Percentiles rank a stretch among this genome's conserved stretches.
phyloP scores from a whole-genome alignment of 805 yeast species.

The Lachancea mirantina region DNA sequence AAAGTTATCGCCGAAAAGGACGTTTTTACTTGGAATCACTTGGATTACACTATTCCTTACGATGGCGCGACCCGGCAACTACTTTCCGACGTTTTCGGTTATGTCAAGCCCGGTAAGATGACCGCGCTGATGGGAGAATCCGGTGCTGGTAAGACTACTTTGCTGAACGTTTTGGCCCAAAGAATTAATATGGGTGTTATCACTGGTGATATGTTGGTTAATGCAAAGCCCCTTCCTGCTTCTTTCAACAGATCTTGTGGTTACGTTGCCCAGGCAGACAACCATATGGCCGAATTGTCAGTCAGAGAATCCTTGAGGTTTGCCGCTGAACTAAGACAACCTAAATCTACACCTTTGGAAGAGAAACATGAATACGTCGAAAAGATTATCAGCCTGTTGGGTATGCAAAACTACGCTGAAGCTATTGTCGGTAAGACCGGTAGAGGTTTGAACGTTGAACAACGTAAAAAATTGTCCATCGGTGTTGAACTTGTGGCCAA shows the following conservation, averaged over 20 bases:
- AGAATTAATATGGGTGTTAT: slow-evolving; percentile 66
- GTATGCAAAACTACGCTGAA: slow-evolving; percentile 58
- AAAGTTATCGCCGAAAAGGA: slow-evolving; percentile 35
- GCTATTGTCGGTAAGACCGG: slow-evolving; percentile 72
- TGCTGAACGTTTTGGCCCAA: slow-evolving; percentile 62
- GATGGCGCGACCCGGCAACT: slow-evolving; percentile 53
- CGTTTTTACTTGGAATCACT: slow-evolving; percentile 67
- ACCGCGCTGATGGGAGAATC: slow-evolving; percentile 77
- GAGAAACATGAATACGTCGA: slow-evolving; percentile 65
- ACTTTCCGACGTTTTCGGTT: slow-evolving; percentile 53
- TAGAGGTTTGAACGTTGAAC: slow-evolving; percentile 59
- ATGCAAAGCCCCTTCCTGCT: slow-evolving; percentile 52
- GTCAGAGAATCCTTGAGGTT: slow-evolving; percentile 67
- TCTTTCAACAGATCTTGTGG: slow-evolving; percentile 61
- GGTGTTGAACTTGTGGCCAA: slow-evolving; percentile 64
- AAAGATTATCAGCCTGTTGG: slow-evolving; percentile 53
- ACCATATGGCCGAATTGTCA: slow-evolving; percentile 57
- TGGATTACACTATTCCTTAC: slow-evolving; percentile 57
- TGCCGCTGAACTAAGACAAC: slow-evolving; percentile 64
- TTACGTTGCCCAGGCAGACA: slow-evolving; percentile 72
- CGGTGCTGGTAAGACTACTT: slow-evolving; percentile 77
- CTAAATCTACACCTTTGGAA: slow-evolving; percentile 39
- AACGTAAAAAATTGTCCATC: slow-evolving; percentile 54
- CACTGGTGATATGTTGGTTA: slow-evolving; percentile 59
- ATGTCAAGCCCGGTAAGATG: slow-evolving; percentile 73